These are phyloP conservation scores for Yamadazyma atlantica DNA, from an alignment of 1,139 yeast genomes.

Conservation along the genomic window DNA sequence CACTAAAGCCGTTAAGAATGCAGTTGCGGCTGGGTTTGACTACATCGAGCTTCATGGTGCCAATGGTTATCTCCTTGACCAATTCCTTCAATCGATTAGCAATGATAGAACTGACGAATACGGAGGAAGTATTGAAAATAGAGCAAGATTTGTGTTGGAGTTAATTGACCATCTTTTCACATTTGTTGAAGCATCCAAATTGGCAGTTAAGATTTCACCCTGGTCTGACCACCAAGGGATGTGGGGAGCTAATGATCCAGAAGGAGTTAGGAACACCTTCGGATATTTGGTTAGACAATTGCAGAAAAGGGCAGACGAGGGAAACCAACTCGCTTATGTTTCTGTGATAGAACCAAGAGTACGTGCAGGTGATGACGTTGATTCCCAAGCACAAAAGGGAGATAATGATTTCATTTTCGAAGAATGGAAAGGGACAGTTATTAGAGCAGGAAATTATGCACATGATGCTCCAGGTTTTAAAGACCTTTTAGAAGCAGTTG, in stretches of 20 bases:
- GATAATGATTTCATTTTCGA: constrained; percentile 36
- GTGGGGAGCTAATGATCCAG: constrained; percentile 28
- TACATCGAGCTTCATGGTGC: constrained; percentile 69
- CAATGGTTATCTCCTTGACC: constrained; percentile 69
- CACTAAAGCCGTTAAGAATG: constrained; percentile 45
- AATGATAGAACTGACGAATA: constrained; percentile 66
- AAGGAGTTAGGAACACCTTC: constrained; percentile 34
- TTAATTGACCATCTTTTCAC: constrained; percentile 51
- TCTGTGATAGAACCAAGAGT: constrained; percentile 51
- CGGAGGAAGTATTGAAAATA: constrained; percentile 64
- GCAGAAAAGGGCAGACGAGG: constrained; percentile 39
- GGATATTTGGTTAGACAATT: constrained; percentile 36
- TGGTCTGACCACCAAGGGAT: constrained; percentile 45
- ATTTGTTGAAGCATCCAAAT: constrained; percentile 48
- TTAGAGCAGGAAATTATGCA: constrained; percentile 48
- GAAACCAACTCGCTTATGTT: constrained; percentile 47
- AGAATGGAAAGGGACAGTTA: constrained; percentile 47
- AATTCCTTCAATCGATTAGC: constrained; percentile 46
- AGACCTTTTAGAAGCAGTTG: constrained; percentile 22
- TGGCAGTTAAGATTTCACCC: constrained; percentile 65
- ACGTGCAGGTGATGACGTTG: constrained; percentile 15
- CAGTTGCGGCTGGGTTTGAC: constrained; percentile 63
- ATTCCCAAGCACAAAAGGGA: constrained; percentile 11
- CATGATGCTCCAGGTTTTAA: constrained; percentile 24
- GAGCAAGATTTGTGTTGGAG: constrained; percentile 58